These are phyloP conservation scores for Epichloe hybrida DNA, from an alignment of 2,329 filamentous ascomycete genomes.

Conservation along the genomic window DNA sequence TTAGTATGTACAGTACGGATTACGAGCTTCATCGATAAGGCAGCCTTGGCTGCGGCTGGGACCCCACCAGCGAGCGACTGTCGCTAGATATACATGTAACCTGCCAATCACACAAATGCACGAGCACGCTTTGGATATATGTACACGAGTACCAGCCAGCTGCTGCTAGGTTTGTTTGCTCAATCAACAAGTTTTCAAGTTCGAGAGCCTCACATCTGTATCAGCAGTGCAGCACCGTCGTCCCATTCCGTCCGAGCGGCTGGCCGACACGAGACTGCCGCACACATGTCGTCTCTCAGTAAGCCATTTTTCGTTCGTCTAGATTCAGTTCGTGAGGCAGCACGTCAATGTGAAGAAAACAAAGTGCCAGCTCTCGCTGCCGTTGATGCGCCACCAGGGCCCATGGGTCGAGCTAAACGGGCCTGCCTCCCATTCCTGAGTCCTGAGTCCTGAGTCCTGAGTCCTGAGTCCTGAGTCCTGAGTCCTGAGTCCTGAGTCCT, in stretches of 20 bases:
- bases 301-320: not conserved
- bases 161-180: too few species aligned
- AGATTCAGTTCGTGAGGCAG: not conserved
- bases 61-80: too few species aligned
- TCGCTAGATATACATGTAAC: too few species aligned
- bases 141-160: too few species aligned
- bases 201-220: not conserved
- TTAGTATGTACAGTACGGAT: too few species aligned
- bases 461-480: not conserved
- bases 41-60: not conserved
- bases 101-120: too few species aligned
- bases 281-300: constrained; percentile 6
- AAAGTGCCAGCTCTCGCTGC: not conserved
- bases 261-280: not conserved
- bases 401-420: not conserved
- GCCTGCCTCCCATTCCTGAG: not conserved
- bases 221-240: not conserved
- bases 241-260: not conserved
- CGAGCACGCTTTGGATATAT: too few species aligned
- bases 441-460: not conserved
- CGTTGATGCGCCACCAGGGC: not conserved
- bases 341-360: not conserved
- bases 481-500: not conserved
- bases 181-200: too few species aligned
- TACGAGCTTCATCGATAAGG: constrained; percentile 4